Percentiles rank a stretch among this genome's conserved stretches.
Conservation (phyloP, 1,139 yeast genomes). For the Sugiyamaella castrensis region DNA sequence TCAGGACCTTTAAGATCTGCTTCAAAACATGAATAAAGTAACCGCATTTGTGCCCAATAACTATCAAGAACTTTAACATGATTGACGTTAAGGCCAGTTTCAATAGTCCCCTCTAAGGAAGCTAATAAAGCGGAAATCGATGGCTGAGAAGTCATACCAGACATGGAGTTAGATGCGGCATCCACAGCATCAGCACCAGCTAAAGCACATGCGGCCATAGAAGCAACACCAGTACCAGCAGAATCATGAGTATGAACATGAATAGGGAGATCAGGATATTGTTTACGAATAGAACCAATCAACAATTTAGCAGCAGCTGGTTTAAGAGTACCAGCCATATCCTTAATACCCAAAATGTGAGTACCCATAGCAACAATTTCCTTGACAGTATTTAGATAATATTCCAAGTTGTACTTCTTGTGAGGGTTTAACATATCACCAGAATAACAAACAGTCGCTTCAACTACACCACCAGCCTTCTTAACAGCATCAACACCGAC, state of each 20-base stretch:
- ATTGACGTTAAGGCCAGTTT: constrained; percentile 66
- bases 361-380: constrained; percentile 91
- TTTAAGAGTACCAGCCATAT: constrained; percentile 98
- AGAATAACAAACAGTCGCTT: constrained; percentile 96
- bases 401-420: constrained; percentile 91
- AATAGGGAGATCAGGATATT: constrained; percentile 90
- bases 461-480: constrained; percentile 98
- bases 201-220: constrained; percentile 89
- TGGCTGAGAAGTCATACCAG: constrained; percentile 98
- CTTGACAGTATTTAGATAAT: constrained; percentile 79
- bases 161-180: constrained; percentile 95
- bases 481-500: constrained; percentile 98
- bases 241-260: constrained; percentile 99
- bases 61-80: constrained; percentile 80
- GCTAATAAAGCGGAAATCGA: constrained; percentile 91
- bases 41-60: constrained; percentile 99
- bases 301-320: constrained; percentile 87
- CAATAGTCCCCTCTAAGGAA: constrained; percentile 80
- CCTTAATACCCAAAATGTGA: constrained; percentile 94
- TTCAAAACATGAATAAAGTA: constrained; percentile 93
- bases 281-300: constrained; percentile 75
- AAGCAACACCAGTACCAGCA: constrained; percentile 98
- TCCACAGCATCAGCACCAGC: constrained; percentile 99
- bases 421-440: constrained; percentile 97
- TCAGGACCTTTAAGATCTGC: constrained; percentile 99